phyloP scores from a whole-genome alignment of 331 rosid genomes.

The Prunus yedoensis region DNA sequence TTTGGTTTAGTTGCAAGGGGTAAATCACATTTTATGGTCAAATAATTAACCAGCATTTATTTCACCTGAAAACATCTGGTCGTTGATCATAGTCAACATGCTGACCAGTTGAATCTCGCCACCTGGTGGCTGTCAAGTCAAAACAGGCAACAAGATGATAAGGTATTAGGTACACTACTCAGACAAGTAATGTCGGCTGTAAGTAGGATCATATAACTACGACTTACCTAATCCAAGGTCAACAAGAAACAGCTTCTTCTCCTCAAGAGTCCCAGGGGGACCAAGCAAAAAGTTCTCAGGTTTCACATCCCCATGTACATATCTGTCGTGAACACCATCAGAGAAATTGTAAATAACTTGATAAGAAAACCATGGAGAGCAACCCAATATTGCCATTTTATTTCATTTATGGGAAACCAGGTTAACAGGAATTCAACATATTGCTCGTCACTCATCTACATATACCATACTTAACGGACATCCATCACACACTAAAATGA shows the following conservation, averaged over 20 bases:
- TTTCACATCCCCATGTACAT: slow-evolving; percentile 59
- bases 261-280: slow-evolving; percentile 46
- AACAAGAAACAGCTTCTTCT: slow-evolving; percentile 52
- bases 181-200: neutral
- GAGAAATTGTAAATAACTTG: neutral
- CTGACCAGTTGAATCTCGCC: slow-evolving; percentile 48
- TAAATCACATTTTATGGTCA: neutral
- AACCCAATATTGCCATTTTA: neutral
- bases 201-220: neutral
- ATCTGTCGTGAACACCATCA: slow-evolving; percentile 32
- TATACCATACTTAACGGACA: neutral
- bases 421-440: neutral
- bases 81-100: slow-evolving; percentile 60
- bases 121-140: slow-evolving; percentile 37
- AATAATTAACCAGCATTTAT: neutral
- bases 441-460: neutral
- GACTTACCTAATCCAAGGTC: slow-evolving; percentile 51
- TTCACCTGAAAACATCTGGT: slow-evolving; percentile 52
- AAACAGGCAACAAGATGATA: neutral
- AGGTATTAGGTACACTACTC: neutral
- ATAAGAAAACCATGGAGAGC: neutral
- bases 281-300: slow-evolving; percentile 60
- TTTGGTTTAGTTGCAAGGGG: neutral
- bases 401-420: neutral
- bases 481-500: neutral